Evolutionary conservation across 257 asterid species (phyloP), one percentile per base, ranked within the genome.

Genomic region (Solanum ossicruentum): DNA sequence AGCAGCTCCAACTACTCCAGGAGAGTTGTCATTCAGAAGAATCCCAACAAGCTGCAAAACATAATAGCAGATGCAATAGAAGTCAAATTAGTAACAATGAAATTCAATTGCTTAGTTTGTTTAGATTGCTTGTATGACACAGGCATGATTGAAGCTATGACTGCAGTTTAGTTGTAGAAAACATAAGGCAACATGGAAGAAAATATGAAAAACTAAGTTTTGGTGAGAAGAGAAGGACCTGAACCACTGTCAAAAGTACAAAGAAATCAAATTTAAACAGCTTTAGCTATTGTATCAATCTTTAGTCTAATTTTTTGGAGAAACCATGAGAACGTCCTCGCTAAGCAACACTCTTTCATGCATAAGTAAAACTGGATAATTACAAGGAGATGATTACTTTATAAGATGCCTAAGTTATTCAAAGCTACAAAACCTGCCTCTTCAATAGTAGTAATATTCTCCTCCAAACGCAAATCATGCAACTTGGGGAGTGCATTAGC

Each of bases 1-100:
- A 84, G 99, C 99, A 85, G 98, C 98, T 88, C 99, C 99, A 90
- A 95, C 93, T 87, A 97, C 98, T 88, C 91, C 95, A 84, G 98
- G 99, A 88, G 97, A 92, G 86, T 91, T 93, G 88, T 97, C 99
- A 88, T 91, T 93, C 90, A 96, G 89, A 89, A 97, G 89, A 86
- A 97, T 89, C 75, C 96, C 98, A 78, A 95, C 91, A 87, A 92
- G 89, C 99, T 97, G 92, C 91, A 88, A 77, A 67, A 52, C 82
- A 89, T 75, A n/a, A 77, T 57, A 86, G 70, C 20, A 83, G 85
- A 56, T 78, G 83, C 65, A 52, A 65, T 78, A 78, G 65, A 52
- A 78, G 61, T 75, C 82, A 75, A 16, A 54, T 78, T 52, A 28
- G 83, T 10, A 78, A 78, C 1, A 17, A 78, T 78, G 63, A 78